Evolutionary conservation across 495 filamentous ascomycete genomes (phyloP).

Genomic region (Pyronema domesticum): DNA sequence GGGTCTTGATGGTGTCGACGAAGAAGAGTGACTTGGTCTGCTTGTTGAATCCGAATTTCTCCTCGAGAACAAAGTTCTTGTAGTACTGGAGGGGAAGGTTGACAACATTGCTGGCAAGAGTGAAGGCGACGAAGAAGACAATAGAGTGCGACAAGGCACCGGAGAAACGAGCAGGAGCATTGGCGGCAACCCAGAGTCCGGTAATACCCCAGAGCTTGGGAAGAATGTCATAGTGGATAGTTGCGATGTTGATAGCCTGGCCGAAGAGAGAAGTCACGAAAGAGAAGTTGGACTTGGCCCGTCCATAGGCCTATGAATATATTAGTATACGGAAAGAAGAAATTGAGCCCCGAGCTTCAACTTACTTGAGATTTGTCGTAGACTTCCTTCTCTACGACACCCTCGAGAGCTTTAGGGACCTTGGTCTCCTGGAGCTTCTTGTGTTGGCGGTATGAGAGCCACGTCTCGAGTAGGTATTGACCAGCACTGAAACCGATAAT

Average conservation of each 20-base stretch:
- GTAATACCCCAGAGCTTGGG: slow-evolving; percentile 76
- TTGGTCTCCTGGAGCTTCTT: slow-evolving; percentile 58
- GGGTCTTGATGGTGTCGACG: slow-evolving; percentile 80
- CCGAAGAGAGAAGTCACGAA: slow-evolving; percentile 63
- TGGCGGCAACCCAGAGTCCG: slow-evolving; percentile 52
- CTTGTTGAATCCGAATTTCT: slow-evolving; percentile 98
- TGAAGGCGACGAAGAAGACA: slow-evolving; percentile 77
- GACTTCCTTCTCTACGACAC: slow-evolving; percentile 72
- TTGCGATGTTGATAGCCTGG: slow-evolving; percentile 67
- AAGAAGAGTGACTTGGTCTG: slow-evolving; percentile 79
- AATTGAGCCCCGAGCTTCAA: not conserved
- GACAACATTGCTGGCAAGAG: slow-evolving; percentile 56
- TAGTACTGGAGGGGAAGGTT: slow-evolving; percentile 74
- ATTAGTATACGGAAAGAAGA: not conserved
- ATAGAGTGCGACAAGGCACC: slow-evolving; percentile 91
- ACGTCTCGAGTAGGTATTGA: slow-evolving; percentile 73
- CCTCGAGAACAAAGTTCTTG: slow-evolving; percentile 84
- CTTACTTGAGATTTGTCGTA: slow-evolving; percentile 83
- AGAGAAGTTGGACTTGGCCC: slow-evolving; percentile 80
- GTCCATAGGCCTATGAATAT: slow-evolving; percentile 55
- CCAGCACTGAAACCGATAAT: slow-evolving; percentile 82
- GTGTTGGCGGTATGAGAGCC: slow-evolving; percentile 75
- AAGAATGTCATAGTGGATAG: slow-evolving; percentile 79
- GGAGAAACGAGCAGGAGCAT: slow-evolving; percentile 56
- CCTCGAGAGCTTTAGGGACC: slow-evolving; percentile 64